A percentile compares a stretch with the other conserved stretches of the same genome.
These are phyloP conservation scores for Suillus luteus DNA, from an alignment of 768 basidiomycete genomes.

Conservation along the genomic window DNA sequence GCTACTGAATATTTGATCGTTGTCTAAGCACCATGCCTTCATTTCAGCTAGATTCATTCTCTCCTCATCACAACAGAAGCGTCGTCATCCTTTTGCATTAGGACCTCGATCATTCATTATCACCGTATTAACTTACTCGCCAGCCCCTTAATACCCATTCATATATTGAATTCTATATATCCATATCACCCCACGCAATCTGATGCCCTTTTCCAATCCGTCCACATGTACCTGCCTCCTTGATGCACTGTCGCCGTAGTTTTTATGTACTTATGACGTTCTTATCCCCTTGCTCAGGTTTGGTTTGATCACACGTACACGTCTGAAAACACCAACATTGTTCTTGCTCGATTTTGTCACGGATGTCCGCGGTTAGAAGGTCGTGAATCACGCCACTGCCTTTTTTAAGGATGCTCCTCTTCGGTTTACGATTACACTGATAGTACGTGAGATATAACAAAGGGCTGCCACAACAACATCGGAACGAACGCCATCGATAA, in stretches of 20 bases:
- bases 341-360: conserved; percentile 14
- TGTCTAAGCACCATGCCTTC: conserved; percentile 33
- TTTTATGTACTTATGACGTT: conserved; percentile 31
- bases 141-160: conserved; percentile 38
- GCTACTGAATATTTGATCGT: conserved; percentile 44
- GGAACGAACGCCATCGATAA: neutral
- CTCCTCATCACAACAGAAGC: conserved; percentile 28
- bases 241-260: conserved; percentile 26
- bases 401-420: conserved; percentile 1
- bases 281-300: conserved; percentile 10
- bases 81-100: conserved; percentile 38
- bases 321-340: neutral
- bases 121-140: conserved; percentile 36
- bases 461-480: neutral
- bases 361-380: conserved; percentile 34
- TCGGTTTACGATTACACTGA: conserved; percentile 1
- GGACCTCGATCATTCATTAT: conserved; percentile 41
- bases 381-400: conserved; percentile 2
- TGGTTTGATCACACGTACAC: conserved; percentile 8
- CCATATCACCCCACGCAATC: conserved; percentile 28
- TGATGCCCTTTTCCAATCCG: conserved; percentile 21
- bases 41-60: conserved; percentile 34
- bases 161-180: conserved; percentile 36
- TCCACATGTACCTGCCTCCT: conserved; percentile 27
- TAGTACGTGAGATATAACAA: neutral